A percentile compares a stretch with the other conserved stretches of the same genome.
Conservation (phyloP, 306 rosid species). For the Vigna radiata region DNA sequence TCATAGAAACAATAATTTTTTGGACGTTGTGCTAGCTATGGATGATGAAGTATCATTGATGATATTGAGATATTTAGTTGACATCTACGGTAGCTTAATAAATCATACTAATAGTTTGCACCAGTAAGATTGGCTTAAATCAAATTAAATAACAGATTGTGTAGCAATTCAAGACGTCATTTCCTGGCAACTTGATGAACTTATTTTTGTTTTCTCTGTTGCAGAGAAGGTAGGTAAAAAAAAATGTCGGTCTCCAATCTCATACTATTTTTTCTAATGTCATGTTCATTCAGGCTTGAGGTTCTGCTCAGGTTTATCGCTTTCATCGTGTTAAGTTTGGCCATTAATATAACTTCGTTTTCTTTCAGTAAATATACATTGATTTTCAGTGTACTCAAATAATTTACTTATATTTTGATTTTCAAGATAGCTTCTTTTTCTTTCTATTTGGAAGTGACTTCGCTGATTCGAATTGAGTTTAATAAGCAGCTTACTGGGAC, state of each 20-base stretch:
- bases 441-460: neutral
- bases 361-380: neutral
- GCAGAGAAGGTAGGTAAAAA: neutral
- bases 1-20: neutral
- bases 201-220: neutral
- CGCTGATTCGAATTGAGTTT: neutral
- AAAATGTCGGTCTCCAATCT: neutral
- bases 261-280: neutral
- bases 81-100: neutral
- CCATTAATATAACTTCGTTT: slow-evolving; percentile 13
- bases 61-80: slow-evolving; percentile 1
- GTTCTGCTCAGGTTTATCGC: neutral
- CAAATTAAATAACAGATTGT: neutral
- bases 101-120: no score
- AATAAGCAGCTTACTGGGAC: neutral
- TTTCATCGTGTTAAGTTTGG: neutral
- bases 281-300: slow-evolving; percentile 1
- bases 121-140: neutral
- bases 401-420: slow-evolving; percentile 2
- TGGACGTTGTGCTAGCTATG: neutral
- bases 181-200: neutral
- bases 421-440: neutral
- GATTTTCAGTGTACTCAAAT: neutral
- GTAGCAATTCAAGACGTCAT: no score
- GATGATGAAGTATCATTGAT: neutral